Conservation (phyloP, 208 protist species). For the Kentomonas sorsogonicus region DNA sequence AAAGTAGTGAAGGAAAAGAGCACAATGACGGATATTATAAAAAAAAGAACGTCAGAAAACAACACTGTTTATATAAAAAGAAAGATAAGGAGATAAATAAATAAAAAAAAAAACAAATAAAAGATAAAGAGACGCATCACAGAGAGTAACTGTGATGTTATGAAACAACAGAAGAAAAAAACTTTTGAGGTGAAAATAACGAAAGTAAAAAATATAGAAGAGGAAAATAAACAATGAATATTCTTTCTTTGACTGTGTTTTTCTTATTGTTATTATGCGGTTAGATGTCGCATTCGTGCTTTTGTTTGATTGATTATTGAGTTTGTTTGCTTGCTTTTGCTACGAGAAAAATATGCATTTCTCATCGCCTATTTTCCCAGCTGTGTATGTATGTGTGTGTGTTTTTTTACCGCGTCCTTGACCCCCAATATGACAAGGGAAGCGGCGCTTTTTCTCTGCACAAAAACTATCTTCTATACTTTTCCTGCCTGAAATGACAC, state of each 20-base stretch:
- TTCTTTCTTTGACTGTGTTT: constrained; percentile 8
- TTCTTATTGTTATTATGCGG: background rate
- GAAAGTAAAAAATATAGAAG: constrained; percentile 10
- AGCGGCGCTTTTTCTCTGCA: too few relatives aligned
- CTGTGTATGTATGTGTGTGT: too few relatives aligned
- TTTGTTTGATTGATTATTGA: background rate
- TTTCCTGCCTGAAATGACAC: too few relatives aligned
- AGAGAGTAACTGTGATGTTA: constrained; percentile 3
- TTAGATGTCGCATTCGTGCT: background rate
- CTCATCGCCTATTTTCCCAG: too few relatives aligned
- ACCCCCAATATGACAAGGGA: too few relatives aligned
- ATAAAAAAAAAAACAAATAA: constrained; percentile 1
- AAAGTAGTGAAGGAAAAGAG: too few relatives aligned
- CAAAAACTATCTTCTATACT: too few relatives aligned
- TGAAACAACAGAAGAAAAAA: constrained; percentile 6
- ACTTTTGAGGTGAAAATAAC: background rate
- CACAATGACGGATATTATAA: background rate
- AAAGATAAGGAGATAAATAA: constrained; percentile 2
- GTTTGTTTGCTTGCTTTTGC: background rate
- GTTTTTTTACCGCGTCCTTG: too few relatives aligned
- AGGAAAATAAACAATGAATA: background rate
- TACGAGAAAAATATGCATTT: too few relatives aligned
- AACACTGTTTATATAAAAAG: background rate
- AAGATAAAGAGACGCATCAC: constrained; percentile 9
- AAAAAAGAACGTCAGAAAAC: constrained; percentile 1